Evolutionary conservation across 257 asterid species (phyloP).

Genomic region (Perilla frutescens): DNA sequence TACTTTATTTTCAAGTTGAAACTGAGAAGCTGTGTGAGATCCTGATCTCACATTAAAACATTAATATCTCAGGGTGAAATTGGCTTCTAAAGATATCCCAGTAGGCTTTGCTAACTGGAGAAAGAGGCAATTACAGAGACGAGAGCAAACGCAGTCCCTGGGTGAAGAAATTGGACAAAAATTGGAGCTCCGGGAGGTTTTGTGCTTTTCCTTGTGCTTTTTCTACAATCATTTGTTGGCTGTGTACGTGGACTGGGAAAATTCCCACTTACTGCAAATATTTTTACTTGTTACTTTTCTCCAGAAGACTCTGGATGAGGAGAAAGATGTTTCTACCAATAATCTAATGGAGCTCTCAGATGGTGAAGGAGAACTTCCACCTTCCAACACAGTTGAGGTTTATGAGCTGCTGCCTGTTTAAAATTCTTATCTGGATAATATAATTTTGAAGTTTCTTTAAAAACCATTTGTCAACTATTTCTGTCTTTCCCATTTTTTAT

Average conservation of each 20-base stretch:
- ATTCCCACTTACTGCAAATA: not conserved
- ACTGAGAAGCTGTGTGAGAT: constrained; percentile 32
- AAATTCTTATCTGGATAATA: constrained; percentile 23
- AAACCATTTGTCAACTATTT: not conserved
- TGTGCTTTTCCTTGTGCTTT: constrained; percentile 29
- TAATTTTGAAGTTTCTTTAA: constrained; percentile 21
- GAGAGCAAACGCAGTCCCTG: constrained; percentile 49
- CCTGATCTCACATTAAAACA: constrained; percentile 23
- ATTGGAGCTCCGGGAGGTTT: constrained; percentile 57
- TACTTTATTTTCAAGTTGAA: constrained; percentile 24
- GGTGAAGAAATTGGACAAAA: constrained; percentile 68
- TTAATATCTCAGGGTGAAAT: constrained; percentile 64
- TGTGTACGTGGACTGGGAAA: not conserved
- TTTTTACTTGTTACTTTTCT: constrained; percentile 26
- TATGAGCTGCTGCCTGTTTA: constrained; percentile 26
- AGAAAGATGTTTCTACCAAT: constrained; percentile 43
- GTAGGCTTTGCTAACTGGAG: constrained; percentile 64
- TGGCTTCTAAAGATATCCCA: constrained; percentile 70
- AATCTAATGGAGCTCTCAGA: constrained; percentile 45
- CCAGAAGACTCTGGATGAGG: constrained; percentile 55
- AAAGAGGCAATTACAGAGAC: constrained; percentile 54
- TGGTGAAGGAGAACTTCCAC: constrained; percentile 47
- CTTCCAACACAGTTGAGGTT: constrained; percentile 55
- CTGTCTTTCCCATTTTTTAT: not conserved
- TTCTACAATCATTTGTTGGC: constrained; percentile 27